Evolutionary conservation across 352 stramenopile species (phyloP).

Genomic region (Plasmopara muralis): DNA sequence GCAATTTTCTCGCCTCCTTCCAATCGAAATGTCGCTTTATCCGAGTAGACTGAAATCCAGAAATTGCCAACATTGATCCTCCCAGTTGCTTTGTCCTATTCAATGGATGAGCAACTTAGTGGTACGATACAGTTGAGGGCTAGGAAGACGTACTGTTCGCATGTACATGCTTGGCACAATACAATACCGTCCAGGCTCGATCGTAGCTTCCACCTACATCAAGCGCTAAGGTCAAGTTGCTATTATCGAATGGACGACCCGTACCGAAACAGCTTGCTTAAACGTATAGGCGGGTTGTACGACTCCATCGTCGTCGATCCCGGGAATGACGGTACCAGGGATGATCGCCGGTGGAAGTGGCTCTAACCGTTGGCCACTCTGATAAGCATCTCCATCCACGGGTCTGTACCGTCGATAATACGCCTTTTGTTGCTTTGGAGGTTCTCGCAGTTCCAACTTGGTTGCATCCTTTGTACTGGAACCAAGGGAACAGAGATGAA

Average conservation of each 20-base stretch:
- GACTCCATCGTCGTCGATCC: slow-evolving; percentile 60
- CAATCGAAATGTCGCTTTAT: slow-evolving; percentile 56
- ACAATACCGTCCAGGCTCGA: slow-evolving; percentile 72
- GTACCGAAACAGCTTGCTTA: slow-evolving; percentile 78
- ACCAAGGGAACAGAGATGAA: slow-evolving; percentile 66
- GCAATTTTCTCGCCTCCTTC: slow-evolving; percentile 71
- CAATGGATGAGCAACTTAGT: neutral
- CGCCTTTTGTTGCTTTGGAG: slow-evolving; percentile 38
- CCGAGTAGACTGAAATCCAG: slow-evolving; percentile 77
- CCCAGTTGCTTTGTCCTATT: slow-evolving; percentile 65
- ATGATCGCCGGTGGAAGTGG: slow-evolving; percentile 59
- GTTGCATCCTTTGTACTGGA: slow-evolving; percentile 23
- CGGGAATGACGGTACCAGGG: slow-evolving; percentile 59
- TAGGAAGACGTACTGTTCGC: slow-evolving; percentile 43
- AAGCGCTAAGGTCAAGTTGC: neutral
- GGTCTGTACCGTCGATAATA: slow-evolving; percentile 76
- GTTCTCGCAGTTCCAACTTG: slow-evolving; percentile 65
- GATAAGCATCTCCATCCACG: slow-evolving; percentile 47
- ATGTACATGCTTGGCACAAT: slow-evolving; percentile 86
- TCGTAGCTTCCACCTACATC: slow-evolving; percentile 49
- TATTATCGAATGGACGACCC: neutral
- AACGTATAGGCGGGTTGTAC: slow-evolving; percentile 73
- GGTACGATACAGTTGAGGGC: no score
- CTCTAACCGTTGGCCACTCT: slow-evolving; percentile 50
- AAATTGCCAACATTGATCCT: slow-evolving; percentile 76